A percentile compares a stretch with the other conserved stretches of the same genome.
Evolutionary conservation across 2,329 filamentous ascomycete genomes (phyloP).

Genomic region (Penicillium sp.): DNA sequence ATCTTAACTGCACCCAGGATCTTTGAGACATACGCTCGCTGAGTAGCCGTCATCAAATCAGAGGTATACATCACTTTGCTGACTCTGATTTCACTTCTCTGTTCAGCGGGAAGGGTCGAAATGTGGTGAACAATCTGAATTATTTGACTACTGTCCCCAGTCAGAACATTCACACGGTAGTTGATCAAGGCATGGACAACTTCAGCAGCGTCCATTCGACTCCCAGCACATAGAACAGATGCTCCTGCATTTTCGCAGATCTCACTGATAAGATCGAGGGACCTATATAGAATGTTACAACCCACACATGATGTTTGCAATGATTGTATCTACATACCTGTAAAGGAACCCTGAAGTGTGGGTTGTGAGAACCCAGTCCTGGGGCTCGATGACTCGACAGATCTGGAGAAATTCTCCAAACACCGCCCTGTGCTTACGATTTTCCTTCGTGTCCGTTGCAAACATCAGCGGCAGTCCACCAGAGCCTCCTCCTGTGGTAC

Average conservation of each 20-base stretch:
- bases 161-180: background rate
- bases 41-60: background rate
- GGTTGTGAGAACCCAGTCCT: conserved; percentile 43
- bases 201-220: background rate
- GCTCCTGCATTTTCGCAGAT: conserved; percentile 37
- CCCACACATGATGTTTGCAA: background rate
- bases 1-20: background rate
- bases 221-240: background rate
- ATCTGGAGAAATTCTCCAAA: background rate
- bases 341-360: conserved; percentile 42
- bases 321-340: conserved; percentile 26
- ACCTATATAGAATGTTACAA: conserved; percentile 16
- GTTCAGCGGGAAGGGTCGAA: background rate
- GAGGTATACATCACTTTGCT: background rate
- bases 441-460: background rate
- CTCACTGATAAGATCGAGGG: conserved; percentile 44
- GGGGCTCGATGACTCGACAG: conserved; percentile 31
- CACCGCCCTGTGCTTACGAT: background rate
- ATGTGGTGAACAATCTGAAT: background rate
- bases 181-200: background rate
- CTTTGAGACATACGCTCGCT: background rate
- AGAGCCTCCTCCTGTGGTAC: background rate
- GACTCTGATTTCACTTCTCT: background rate
- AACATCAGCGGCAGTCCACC: background rate
- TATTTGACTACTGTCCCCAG: background rate